These are phyloP conservation scores for Neopestalotiopsis clavispora DNA, from an alignment of 2,329 filamentous ascomycete genomes.

Conservation along the genomic window DNA sequence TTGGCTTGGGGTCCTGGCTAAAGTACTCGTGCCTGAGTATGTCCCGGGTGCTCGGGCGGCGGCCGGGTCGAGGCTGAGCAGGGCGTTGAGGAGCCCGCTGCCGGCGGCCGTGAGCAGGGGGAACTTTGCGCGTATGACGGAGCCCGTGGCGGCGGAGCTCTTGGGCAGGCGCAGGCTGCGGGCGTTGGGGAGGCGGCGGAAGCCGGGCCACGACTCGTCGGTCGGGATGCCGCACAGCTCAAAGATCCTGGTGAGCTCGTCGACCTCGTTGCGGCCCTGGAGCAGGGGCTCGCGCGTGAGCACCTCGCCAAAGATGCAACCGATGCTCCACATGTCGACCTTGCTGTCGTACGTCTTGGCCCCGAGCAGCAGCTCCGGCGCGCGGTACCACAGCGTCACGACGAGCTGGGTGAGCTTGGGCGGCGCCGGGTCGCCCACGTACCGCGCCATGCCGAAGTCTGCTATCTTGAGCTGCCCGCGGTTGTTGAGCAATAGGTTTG, in stretches of 20 bases:
- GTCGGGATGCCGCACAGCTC: slow-evolving; percentile 86
- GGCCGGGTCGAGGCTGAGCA: slow-evolving; percentile 78
- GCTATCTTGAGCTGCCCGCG: slow-evolving; percentile 93
- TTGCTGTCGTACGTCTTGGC: slow-evolving; percentile 74
- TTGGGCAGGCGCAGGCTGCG: slow-evolving; percentile 74
- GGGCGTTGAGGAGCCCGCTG: slow-evolving; percentile 66
- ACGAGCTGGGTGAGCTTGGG: slow-evolving; percentile 87
- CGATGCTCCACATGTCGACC: slow-evolving; percentile 95
- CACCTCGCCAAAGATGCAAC: slow-evolving; percentile 94
- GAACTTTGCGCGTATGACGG: slow-evolving; percentile 77
- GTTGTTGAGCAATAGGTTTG: slow-evolving; percentile 93
- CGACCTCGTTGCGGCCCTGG: slow-evolving; percentile 90
- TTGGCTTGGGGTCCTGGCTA: slow-evolving; percentile 84
- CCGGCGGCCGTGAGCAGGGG: slow-evolving; percentile 81
- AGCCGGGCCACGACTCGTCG: slow-evolving; percentile 82
- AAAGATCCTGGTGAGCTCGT: slow-evolving; percentile 87
- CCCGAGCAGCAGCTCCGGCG: slow-evolving; percentile 88
- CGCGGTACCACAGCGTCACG: slow-evolving; percentile 95
- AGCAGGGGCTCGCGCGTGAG: slow-evolving; percentile 82
- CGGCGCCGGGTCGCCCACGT: slow-evolving; percentile 76
- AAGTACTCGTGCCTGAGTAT: slow-evolving; percentile 87
- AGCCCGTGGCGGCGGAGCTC: slow-evolving; percentile 42
- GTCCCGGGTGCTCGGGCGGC: slow-evolving; percentile 72
- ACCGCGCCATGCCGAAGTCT: slow-evolving; percentile 97
- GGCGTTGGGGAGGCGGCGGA: slow-evolving; percentile 86